A percentile compares a stretch with the other conserved stretches of the same genome.
Evolutionary conservation across 768 basidiomycete species (phyloP).

Genomic region (Lyophyllum atratum): DNA sequence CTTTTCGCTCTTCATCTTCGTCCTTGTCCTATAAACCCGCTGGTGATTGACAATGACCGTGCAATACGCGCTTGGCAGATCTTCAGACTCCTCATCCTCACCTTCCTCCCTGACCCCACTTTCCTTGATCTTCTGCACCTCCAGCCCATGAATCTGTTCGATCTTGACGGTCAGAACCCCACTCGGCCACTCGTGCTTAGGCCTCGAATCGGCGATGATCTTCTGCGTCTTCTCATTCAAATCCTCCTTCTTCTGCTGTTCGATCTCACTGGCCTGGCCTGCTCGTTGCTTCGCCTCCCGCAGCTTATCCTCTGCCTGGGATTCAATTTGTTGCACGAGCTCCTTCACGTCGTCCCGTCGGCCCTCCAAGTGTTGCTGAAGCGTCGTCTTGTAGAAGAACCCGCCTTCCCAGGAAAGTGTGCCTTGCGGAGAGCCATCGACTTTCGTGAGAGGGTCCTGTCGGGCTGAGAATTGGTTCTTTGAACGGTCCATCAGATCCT

Average conservation of each 20-base stretch:
- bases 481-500: constrained; percentile 31
- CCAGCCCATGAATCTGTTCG: constrained; percentile 66
- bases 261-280: constrained; percentile 27
- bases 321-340: constrained; percentile 37
- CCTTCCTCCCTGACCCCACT: constrained; percentile 55
- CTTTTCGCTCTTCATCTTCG: constrained; percentile 45
- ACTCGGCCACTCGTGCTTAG: constrained; percentile 61
- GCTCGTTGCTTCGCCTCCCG: constrained; percentile 33
- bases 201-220: constrained; percentile 47
- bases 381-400: constrained; percentile 51
- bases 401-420: constrained; percentile 49
- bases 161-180: constrained; percentile 68
- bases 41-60: constrained; percentile 44
- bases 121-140: constrained; percentile 53
- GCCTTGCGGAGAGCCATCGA: constrained; percentile 34
- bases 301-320: constrained; percentile 51
- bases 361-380: constrained; percentile 36
- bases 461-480: constrained; percentile 49
- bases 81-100: constrained; percentile 55
- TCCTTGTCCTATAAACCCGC: constrained; percentile 45
- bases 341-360: constrained; percentile 35
- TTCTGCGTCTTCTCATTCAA: constrained; percentile 38
- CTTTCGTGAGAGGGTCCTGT: constrained; percentile 42
- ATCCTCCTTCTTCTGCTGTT: constrained; percentile 39
- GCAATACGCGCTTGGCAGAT: constrained; percentile 70